phyloP scores from a whole-genome alignment of 139 green algal species.

The Picochlorum sp. region DNA sequence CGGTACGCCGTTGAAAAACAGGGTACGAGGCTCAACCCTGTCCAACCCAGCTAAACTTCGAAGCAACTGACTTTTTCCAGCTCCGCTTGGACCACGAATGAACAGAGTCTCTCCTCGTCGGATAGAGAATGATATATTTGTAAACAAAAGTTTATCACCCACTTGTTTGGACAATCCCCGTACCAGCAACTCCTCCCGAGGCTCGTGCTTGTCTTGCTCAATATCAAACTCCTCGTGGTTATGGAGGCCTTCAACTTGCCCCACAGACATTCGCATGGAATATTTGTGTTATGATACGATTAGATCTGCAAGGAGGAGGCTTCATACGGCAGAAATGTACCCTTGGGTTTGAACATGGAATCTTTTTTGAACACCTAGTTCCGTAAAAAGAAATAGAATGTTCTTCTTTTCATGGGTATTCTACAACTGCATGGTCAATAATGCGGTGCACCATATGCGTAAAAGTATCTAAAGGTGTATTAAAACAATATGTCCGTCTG shows the following conservation, averaged over 20 bases:
- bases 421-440: too few species aligned
- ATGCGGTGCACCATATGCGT: too few species aligned
- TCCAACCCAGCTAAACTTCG: conserved; percentile 55
- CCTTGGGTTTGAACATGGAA: too few species aligned
- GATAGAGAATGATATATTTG: conserved; percentile 38
- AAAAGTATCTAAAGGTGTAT: too few species aligned
- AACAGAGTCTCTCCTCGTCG: conserved; percentile 47
- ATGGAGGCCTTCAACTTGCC: background rate
- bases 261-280: too few species aligned
- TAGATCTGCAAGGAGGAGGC: too few species aligned
- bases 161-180: conserved; percentile 4
- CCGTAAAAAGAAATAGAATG: too few species aligned
- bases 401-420: too few species aligned
- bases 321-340: too few species aligned
- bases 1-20: conserved; percentile 32
- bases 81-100: conserved; percentile 54
- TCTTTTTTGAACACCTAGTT: too few species aligned
- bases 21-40: conserved; percentile 11
- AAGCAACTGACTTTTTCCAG: conserved; percentile 75
- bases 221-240: background rate
- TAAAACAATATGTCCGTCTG: too few species aligned
- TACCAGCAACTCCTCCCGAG: background rate
- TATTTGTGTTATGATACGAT: too few species aligned
- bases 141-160: conserved; percentile 4
- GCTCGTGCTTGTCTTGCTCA: conserved; percentile 1